phyloP scores from a whole-genome alignment of 2,329 filamentous ascomycete genomes.

The Trichoderma harzianum region DNA sequence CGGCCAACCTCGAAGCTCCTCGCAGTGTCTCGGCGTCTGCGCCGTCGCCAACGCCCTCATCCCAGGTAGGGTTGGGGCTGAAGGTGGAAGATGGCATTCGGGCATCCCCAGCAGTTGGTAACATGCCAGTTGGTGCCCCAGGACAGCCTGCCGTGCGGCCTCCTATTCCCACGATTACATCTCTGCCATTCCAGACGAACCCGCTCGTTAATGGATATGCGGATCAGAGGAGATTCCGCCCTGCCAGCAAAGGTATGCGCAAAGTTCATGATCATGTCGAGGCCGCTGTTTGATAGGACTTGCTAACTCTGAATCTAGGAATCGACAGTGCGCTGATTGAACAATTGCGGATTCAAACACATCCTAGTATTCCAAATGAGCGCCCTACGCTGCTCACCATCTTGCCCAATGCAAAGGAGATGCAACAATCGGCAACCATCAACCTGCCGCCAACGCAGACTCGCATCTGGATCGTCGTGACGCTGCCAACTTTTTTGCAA shows the following conservation, averaged over 20 bases:
- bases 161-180: conserved; percentile 19
- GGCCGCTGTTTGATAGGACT: not conserved
- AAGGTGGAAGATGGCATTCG: conserved; percentile 36
- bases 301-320: conserved; percentile 37
- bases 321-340: conserved; percentile 62
- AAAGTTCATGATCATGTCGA: not conserved
- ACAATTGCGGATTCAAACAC: conserved; percentile 63
- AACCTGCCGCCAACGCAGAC: conserved; percentile 65
- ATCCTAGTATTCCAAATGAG: conserved; percentile 61
- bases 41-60: conserved; percentile 46
- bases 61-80: conserved; percentile 29
- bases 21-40: conserved; percentile 39
- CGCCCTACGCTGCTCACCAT: conserved; percentile 63
- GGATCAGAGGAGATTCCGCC: conserved; percentile 38
- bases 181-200: conserved; percentile 27
- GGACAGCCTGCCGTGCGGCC: conserved; percentile 22
- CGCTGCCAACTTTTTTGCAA: conserved; percentile 60
- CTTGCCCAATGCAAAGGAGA: conserved; percentile 60
- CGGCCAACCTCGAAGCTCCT: conserved; percentile 34
- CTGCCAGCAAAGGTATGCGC: conserved; percentile 41
- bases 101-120: conserved; percentile 26
- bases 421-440: conserved; percentile 70
- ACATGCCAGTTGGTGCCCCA: conserved; percentile 20
- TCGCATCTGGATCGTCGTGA: conserved; percentile 67
- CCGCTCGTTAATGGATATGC: conserved; percentile 32